Evolutionary conservation across 345 rosid species (phyloP).

Genomic region (Aquilaria yunnanensis): DNA sequence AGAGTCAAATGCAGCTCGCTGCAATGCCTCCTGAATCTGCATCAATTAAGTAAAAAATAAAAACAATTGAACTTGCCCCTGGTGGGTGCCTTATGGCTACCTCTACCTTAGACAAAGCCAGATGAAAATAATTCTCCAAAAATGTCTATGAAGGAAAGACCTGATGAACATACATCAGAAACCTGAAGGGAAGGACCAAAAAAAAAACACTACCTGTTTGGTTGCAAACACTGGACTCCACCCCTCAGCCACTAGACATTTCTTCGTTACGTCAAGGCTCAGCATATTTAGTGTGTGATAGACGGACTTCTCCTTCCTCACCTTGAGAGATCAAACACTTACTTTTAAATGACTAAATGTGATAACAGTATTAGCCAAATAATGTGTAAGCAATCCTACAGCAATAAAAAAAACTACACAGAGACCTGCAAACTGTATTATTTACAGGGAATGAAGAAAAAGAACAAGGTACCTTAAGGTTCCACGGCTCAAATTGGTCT

Average conservation of each 20-base stretch:
- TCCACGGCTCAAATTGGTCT: slow-evolving; percentile 83
- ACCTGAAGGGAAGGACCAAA: slow-evolving; percentile 2
- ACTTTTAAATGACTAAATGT: slow-evolving; percentile 7
- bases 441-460: background rate
- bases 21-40: slow-evolving; percentile 95
- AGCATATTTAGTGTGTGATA: slow-evolving; percentile 95
- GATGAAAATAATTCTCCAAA: background rate
- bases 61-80: slow-evolving; percentile 12
- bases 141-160: background rate
- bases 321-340: slow-evolving; percentile 33
- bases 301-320: slow-evolving; percentile 84
- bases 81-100: slow-evolving; percentile 5
- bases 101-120: slow-evolving; percentile 1
- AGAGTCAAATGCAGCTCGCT: slow-evolving; percentile 86
- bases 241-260: slow-evolving; percentile 92
- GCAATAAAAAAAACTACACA: background rate
- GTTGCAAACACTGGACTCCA: slow-evolving; percentile 95
- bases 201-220: slow-evolving; percentile 48
- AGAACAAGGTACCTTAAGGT: slow-evolving; percentile 41
- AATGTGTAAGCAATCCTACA: background rate
- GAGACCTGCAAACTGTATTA: background rate
- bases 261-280: slow-evolving; percentile 93
- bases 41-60: slow-evolving; percentile 18
- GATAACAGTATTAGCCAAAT: slow-evolving; percentile 3
- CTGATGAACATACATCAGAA: background rate